These are phyloP conservation scores for Zizania latifolia DNA, from an alignment of 176 grass and related monocot species.

Conservation along the genomic window DNA sequence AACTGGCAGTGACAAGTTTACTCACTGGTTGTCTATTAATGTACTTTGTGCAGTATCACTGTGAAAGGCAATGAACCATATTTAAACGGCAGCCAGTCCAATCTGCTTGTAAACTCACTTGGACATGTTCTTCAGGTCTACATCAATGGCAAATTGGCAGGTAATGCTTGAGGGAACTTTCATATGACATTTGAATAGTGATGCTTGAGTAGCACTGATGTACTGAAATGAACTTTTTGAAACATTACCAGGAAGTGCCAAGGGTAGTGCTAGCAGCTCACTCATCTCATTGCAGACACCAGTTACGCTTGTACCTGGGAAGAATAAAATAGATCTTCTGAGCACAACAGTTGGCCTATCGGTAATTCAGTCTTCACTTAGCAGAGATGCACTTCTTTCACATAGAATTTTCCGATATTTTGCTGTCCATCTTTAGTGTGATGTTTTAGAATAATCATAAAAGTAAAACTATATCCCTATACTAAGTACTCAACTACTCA, in stretches of 20 bases:
- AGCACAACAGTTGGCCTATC: slow-evolving; percentile 87
- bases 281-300: slow-evolving; percentile 49
- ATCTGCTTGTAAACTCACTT: slow-evolving; percentile 72
- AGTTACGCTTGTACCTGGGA: slow-evolving; percentile 63
- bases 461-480: background rate
- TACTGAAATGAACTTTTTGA: slow-evolving; percentile 20
- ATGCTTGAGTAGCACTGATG: slow-evolving; percentile 11
- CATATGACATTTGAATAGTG: background rate
- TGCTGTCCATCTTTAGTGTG: background rate
- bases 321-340: slow-evolving; percentile 93
- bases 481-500: background rate
- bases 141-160: slow-evolving; percentile 73
- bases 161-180: slow-evolving; percentile 37
- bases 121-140: slow-evolving; percentile 87
- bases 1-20: background rate
- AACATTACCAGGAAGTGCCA: slow-evolving; percentile 52
- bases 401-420: slow-evolving; percentile 6
- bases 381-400: background rate
- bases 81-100: slow-evolving; percentile 68
- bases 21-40: background rate
- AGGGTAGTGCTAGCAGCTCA: slow-evolving; percentile 48
- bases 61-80: slow-evolving; percentile 62
- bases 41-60: slow-evolving; percentile 46
- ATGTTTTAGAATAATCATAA: background rate
- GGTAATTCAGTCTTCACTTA: slow-evolving; percentile 37